phyloP scores from a whole-genome alignment of 495 filamentous ascomycete genomes.

The Friedmanniomyces simplex region DNA sequence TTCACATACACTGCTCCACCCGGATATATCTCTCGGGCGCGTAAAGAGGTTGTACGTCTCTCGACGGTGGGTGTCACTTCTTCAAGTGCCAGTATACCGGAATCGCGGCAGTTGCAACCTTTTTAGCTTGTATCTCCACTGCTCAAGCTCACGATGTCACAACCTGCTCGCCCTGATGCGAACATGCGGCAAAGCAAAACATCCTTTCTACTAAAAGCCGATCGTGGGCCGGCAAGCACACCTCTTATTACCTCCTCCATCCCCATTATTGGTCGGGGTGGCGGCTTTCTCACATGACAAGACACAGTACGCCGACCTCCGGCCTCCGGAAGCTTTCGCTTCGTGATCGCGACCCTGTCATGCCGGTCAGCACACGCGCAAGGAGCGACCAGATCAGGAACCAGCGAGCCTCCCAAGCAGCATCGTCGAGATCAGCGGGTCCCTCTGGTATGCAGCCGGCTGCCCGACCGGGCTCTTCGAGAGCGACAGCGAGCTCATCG shows the following conservation, averaged over 20 bases:
- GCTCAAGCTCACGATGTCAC: background rate
- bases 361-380: constrained; percentile 2
- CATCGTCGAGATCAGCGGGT: background rate
- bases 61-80: background rate
- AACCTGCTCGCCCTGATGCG: background rate
- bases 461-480: background rate
- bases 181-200: background rate
- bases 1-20: background rate
- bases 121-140: background rate
- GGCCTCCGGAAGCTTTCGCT: background rate
- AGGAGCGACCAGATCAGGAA: background rate
- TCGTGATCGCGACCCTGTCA: background rate
- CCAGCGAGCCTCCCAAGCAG: background rate
- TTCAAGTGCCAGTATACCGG: background rate
- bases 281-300: background rate
- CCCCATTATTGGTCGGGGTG: background rate
- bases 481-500: background rate
- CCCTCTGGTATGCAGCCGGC: background rate
- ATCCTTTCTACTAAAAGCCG: background rate
- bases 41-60: background rate
- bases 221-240: background rate
- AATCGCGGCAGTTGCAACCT: background rate
- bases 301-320: constrained; percentile 1
- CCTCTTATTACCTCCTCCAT: background rate
- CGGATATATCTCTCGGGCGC: background rate